Base-by-base conservation (phyloP, 148 eudicot genomes). In the Vaccinium macrocarpon region DNA sequence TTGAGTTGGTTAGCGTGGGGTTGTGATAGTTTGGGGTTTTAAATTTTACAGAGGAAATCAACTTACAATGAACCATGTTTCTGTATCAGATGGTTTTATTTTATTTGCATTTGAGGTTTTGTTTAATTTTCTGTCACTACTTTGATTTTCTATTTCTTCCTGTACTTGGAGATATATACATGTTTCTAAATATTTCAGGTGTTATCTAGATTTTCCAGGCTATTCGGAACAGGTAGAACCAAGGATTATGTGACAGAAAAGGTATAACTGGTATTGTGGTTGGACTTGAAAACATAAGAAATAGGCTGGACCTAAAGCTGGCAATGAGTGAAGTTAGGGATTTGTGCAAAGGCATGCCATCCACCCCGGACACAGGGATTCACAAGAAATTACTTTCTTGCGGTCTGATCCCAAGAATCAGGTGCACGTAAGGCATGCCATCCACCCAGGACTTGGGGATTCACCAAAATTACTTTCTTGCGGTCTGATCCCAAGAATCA, bases 281-380 rank as follows among this genome's bases (percentile, higher is more conserved):
- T 13, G 1, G 32, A 66, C 27, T 23, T 25, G 35, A 3, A 25
- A 66, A 8, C 2, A 66, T 66, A 81, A 21, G 42, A 46, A 23
- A n/a, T 79, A 61, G 27, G 15, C 27, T 79, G 82, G 70, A 35
- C 32, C 32, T 62, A 15, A 55, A 79, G 29, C 70, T 79, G 82
- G 82, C 82, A 79, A 35, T 16, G 15, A 32, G 27, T 57, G 14
- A 19, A 35, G 38, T 35, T 35, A 35, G 38, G 38, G 38, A 35
- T 35, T 35, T 35, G 38, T 35, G 38, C 38, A 35, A 35, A 35
- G 38, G 38, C 38, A 35, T 35, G 38, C 38, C 38, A 35, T 35
- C 38, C 38, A 35, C 38, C 38, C 38, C 0, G 35, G 35, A 32
- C 35, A 32, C 2, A 3, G 38, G 38, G 3, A 35, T 2, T 2